Percentiles rank a stretch among this genome's conserved stretches.
These are phyloP conservation scores for Triticum turgidum DNA, from an alignment of 176 grass and related monocot genomes.

Conservation along the genomic window DNA sequence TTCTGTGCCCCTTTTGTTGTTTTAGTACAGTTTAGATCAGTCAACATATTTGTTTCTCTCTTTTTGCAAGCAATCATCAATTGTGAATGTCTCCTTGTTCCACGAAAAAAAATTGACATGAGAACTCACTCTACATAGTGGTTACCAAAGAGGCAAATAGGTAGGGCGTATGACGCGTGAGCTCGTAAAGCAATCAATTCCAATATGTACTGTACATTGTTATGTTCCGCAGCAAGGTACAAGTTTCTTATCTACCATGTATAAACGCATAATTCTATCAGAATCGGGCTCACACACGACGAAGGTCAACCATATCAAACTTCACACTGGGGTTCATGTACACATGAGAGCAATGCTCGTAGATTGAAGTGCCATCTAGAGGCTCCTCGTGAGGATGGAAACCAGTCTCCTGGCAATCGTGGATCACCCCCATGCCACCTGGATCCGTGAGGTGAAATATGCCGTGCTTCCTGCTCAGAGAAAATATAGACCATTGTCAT, in stretches of 20 bases:
- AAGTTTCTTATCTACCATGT: neutral
- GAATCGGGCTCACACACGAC: conserved; percentile 41
- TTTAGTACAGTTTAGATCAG: too few relatives aligned
- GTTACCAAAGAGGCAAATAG: too few relatives aligned
- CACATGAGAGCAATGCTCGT: conserved; percentile 94
- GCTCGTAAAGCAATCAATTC: neutral
- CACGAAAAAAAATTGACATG: neutral
- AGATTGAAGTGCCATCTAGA: conserved; percentile 74
- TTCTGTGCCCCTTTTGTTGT: too few relatives aligned
- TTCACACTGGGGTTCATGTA: conserved; percentile 88
- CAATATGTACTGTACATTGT: neutral
- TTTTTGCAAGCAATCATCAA: too few relatives aligned
- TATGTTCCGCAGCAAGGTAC: neutral
- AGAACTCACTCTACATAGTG: neutral
- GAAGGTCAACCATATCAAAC: conserved; percentile 84
- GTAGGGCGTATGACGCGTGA: neutral
- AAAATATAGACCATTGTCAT: conserved; percentile 3
- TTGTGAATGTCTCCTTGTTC: too few relatives aligned
- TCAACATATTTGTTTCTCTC: too few relatives aligned
- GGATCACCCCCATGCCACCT: conserved; percentile 75
- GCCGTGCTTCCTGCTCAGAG: conserved; percentile 71
- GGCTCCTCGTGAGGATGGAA: conserved; percentile 97
- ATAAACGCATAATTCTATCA: neutral
- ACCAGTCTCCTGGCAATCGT: conserved; percentile 78
- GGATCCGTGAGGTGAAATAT: conserved; percentile 99